Conservation (phyloP, 768 basidiomycete genomes). For the Leccinellum luteum region DNA sequence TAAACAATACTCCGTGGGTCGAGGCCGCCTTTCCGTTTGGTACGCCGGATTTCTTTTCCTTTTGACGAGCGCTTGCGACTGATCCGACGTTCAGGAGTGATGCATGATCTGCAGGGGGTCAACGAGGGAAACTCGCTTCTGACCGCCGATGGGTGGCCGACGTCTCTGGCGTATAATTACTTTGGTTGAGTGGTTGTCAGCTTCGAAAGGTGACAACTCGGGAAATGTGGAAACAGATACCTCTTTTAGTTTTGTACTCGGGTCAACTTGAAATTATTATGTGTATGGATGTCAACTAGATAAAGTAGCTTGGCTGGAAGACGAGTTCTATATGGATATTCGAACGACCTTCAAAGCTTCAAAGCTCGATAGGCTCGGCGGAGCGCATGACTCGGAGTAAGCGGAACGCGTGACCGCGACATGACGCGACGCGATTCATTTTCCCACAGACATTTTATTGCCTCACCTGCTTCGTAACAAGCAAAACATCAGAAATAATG, state of each 20-base stretch:
- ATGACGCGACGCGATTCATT: conserved; percentile 30
- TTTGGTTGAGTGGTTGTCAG: conserved; percentile 32
- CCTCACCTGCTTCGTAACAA: too few relatives aligned
- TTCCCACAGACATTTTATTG: not conserved
- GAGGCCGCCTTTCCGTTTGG: conserved; percentile 59
- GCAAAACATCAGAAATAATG: conserved; percentile 28
- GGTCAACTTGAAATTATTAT: not conserved
- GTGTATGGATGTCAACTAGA: too few relatives aligned
- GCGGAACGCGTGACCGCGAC: conserved; percentile 26
- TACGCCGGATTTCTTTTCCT: conserved; percentile 30
- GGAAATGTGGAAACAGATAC: not conserved
- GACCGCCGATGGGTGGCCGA: conserved; percentile 44
- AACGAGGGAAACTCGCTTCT: conserved; percentile 56
- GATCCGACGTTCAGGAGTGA: conserved; percentile 39
- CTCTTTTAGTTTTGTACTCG: conserved; percentile 7
- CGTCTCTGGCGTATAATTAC: conserved; percentile 52
- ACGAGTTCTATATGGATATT: too few relatives aligned
- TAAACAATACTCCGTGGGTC: conserved; percentile 42
- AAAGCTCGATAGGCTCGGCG: too few relatives aligned
- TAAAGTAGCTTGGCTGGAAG: not conserved
- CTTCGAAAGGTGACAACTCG: not conserved
- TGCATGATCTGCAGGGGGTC: conserved; percentile 56
- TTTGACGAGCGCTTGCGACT: not conserved
- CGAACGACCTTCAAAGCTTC: too few relatives aligned
- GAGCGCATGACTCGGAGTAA: too few relatives aligned